Evolutionary conservation across 2,329 filamentous ascomycete genomes (phyloP).

Genomic region (Colletotrichum filicis): DNA sequence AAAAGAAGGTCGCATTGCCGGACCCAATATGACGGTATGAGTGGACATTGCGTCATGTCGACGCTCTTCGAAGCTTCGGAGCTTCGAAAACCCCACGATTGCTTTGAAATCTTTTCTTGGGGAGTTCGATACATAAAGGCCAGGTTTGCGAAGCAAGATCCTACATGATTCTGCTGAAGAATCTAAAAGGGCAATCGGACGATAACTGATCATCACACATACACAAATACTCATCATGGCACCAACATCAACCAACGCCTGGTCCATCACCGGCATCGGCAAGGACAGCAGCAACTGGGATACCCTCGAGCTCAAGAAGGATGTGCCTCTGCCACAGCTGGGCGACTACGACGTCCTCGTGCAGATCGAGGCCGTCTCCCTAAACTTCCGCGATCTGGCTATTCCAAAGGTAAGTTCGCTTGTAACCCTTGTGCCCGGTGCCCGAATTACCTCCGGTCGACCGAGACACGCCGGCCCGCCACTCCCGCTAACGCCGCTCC

Average conservation of each 20-base stretch:
- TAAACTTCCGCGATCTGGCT: constrained; percentile 66
- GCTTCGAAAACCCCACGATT: not conserved
- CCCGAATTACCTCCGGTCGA: not conserved
- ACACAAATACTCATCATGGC: constrained; percentile 9
- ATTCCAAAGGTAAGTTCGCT: constrained; percentile 50
- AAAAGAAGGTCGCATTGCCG: constrained; percentile 9
- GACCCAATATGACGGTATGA: constrained; percentile 19
- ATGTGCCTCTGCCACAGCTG: constrained; percentile 65
- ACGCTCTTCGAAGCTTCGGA: not conserved
- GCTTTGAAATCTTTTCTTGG: not conserved
- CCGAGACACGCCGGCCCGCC: not conserved
- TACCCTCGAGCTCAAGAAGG: constrained; percentile 64
- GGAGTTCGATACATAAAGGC: not conserved
- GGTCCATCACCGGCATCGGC: constrained; percentile 54
- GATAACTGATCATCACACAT: not conserved
- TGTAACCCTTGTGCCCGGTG: not conserved
- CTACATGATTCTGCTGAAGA: not conserved
- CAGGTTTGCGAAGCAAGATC: not conserved
- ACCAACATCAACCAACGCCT: constrained; percentile 61
- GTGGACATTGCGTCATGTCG: constrained; percentile 27
- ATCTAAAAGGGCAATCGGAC: no score
- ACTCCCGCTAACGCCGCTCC: constrained; percentile 10
- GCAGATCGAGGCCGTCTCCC: constrained; percentile 65
- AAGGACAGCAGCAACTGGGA: constrained; percentile 66
- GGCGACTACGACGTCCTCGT: constrained; percentile 80